phyloP scores from a whole-genome alignment of 495 filamentous ascomycete species.

The Talaromyces borbonicus region DNA sequence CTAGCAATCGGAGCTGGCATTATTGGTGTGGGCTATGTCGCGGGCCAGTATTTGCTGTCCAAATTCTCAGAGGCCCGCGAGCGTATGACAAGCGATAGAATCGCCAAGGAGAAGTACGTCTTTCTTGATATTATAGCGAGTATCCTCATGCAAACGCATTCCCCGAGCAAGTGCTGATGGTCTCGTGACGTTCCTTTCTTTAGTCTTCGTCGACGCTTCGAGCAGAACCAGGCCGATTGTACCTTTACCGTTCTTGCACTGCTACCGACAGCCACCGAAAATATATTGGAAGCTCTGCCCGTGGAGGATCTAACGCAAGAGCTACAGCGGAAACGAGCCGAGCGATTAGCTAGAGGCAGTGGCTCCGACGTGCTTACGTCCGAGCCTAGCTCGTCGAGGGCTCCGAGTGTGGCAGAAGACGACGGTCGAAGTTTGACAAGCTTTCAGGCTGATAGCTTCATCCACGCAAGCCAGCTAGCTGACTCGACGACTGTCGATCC shows the following conservation, averaged over 20 bases:
- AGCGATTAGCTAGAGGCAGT: conserved; percentile 51
- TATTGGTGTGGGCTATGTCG: conserved; percentile 83
- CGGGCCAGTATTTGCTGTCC: conserved; percentile 78
- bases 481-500: conserved; percentile 33
- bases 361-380: conserved; percentile 43
- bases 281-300: conserved; percentile 77
- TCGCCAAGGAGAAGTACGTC: conserved; percentile 91
- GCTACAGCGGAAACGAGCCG: conserved; percentile 86
- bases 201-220: conserved; percentile 88
- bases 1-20: conserved; percentile 81
- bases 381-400: conserved; percentile 51
- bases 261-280: conserved; percentile 78
- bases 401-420: conserved; percentile 75
- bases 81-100: conserved; percentile 89
- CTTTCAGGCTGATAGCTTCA: conserved; percentile 66
- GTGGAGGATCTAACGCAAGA: conserved; percentile 85
- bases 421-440: conserved; percentile 69
- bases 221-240: conserved; percentile 98
- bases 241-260: conserved; percentile 96
- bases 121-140: background rate
- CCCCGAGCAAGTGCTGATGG: background rate
- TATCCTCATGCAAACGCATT: too few relatives aligned
- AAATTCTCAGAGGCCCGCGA: conserved; percentile 89
- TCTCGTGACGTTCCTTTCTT: conserved; percentile 8
- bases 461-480: conserved; percentile 67